Evolutionary conservation across 2,329 filamentous ascomycete genomes (phyloP).

Genomic region (Neofusicoccum kwambonambiense): DNA sequence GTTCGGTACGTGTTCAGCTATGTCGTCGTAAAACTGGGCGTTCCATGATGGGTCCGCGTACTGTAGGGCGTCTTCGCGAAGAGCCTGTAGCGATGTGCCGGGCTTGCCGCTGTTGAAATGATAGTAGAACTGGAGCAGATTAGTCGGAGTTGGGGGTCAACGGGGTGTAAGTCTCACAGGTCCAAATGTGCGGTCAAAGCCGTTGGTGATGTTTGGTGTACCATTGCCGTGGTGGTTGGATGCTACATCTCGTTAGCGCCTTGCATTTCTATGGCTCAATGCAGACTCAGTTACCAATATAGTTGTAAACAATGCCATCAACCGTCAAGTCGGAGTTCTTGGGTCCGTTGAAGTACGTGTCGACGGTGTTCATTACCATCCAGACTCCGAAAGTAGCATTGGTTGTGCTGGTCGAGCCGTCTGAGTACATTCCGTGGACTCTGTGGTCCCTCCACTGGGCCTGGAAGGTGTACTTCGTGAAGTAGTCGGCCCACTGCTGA

Average conservation of each 20-base stretch:
- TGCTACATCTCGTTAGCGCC: background rate
- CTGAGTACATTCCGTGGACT: conserved; percentile 56
- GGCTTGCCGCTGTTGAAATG: conserved; percentile 60
- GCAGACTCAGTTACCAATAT: conserved; percentile 41
- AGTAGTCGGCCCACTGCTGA: conserved; percentile 58
- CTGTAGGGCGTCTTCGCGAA: conserved; percentile 55
- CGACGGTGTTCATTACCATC: conserved; percentile 64
- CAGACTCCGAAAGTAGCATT: conserved; percentile 59
- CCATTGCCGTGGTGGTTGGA: conserved; percentile 64
- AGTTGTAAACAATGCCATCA: conserved; percentile 66
- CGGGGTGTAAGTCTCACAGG: conserved; percentile 45
- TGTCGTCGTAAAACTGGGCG: conserved; percentile 60
- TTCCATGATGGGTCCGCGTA: conserved; percentile 57
- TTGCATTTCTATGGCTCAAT: background rate
- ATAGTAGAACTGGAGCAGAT: conserved; percentile 34
- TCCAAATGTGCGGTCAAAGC: conserved; percentile 65
- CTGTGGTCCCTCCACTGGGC: conserved; percentile 59
- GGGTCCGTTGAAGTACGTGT: conserved; percentile 63
- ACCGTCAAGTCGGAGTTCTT: conserved; percentile 63
- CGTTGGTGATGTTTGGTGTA: conserved; percentile 63
- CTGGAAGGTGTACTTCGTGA: conserved; percentile 65
- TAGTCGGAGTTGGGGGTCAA: background rate
- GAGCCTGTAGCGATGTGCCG: conserved; percentile 46
- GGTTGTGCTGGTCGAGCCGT: conserved; percentile 51
- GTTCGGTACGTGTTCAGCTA: conserved; percentile 59